Conservation (phyloP, 129 eudicot genomes). For the Arctium lappa region DNA sequence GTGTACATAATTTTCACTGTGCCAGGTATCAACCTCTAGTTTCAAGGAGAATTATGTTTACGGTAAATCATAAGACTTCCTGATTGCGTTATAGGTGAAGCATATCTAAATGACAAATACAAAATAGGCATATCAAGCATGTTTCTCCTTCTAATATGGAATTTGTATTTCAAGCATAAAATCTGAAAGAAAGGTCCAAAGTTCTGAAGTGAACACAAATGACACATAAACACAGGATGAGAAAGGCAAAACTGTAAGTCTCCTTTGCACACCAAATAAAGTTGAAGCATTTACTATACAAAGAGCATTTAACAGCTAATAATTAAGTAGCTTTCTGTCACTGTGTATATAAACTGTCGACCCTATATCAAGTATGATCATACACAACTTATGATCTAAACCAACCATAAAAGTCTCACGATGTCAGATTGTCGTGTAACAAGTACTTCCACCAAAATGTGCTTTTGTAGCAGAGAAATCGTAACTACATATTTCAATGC, state of each 20-base stretch:
- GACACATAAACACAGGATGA: background rate
- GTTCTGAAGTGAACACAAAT: background rate
- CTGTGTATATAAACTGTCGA: background rate
- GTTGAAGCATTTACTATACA: no score
- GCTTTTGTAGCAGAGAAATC: background rate
- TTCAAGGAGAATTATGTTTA: no score
- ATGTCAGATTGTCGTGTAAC: background rate
- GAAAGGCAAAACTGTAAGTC: no score
- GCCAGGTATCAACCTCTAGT: no score
- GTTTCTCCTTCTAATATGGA: background rate
- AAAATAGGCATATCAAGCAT: background rate
- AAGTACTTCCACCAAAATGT: background rate
- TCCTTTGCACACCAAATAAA: no score
- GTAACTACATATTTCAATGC: background rate
- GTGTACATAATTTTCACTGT: no score
- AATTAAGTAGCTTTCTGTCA: background rate
- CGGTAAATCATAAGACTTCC: no score
- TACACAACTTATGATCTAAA: no score
- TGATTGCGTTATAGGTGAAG: no score
- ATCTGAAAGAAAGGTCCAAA: background rate
- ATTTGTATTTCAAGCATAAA: background rate
- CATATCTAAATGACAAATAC: background rate
- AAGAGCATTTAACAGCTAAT: background rate
- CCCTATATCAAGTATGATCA: no score
- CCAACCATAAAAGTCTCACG: no score